Conservation (phyloP, 1,139 yeast species). For the Debaryomyces nepalensis region DNA sequence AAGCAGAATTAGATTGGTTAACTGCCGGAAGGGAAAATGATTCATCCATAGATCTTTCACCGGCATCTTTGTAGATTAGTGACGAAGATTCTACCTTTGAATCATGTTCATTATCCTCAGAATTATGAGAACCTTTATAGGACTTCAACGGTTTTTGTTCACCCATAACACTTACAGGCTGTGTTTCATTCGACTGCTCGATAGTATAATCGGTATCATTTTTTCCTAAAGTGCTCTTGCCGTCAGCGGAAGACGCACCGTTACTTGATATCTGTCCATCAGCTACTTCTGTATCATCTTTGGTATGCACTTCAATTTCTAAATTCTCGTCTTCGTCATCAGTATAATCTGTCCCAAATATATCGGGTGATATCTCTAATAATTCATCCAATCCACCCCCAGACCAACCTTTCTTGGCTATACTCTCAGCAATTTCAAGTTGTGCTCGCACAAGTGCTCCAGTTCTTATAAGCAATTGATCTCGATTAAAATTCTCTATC, state of each 20-base stretch:
- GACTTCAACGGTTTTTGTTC: background rate
- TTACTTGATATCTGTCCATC: slow-evolving; percentile 1
- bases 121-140: background rate
- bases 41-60: slow-evolving; percentile 26
- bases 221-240: slow-evolving; percentile 8
- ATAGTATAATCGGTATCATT: slow-evolving; percentile 22
- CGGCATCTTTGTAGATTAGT: slow-evolving; percentile 6
- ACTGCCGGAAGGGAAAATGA: slow-evolving; percentile 40
- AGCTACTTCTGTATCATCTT: background rate
- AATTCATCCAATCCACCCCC: slow-evolving; percentile 84
- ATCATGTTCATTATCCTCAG: background rate
- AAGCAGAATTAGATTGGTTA: slow-evolving; percentile 22
- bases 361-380: slow-evolving; percentile 57
- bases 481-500: slow-evolving; percentile 44
- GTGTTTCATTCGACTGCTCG: slow-evolving; percentile 9
- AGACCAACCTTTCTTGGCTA: slow-evolving; percentile 84
- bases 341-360: slow-evolving; percentile 30
- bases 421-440: slow-evolving; percentile 77
- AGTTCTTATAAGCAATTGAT: slow-evolving; percentile 55
- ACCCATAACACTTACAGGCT: background rate
- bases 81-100: background rate
- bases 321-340: slow-evolving; percentile 28
- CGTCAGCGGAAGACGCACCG: slow-evolving; percentile 9
- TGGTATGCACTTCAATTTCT: slow-evolving; percentile 15
- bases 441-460: slow-evolving; percentile 78